Evolutionary conservation across 2,329 filamentous ascomycete genomes (phyloP), one percentile per base, ranked within the genome.

Genomic region (Amauroascus niger): DNA sequence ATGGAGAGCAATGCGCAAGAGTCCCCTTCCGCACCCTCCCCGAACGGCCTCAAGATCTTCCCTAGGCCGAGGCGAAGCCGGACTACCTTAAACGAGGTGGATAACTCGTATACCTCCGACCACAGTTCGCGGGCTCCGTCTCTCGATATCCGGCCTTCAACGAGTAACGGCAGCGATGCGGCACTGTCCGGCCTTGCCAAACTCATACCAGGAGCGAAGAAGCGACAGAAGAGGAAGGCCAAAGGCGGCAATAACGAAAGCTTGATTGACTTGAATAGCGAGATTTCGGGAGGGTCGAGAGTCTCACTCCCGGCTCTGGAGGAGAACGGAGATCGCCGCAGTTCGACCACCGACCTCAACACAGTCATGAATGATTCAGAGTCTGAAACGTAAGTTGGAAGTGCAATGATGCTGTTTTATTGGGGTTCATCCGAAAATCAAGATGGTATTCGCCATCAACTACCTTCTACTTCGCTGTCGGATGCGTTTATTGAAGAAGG

Each of bases 301-400:
- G 47, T 41, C 9, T 60, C 53, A 9, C 30, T 53, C 11, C 53
- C 53, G 9, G 18, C 28, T 6, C 14, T 53, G 40, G 53, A 55
- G 45, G 22, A 48, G 65, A 35, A 68, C 65, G 62, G 68, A 70
- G 51, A 63, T 60, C 51, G 61, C 43, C 60, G 59, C 39, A 59
- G 65, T 41, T 48, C 47, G 26, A 58, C 60, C 52, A 48, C 48
- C 14, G 49, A 59, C 24, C 43, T 40, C 49, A 76, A 73, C 61
- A 69, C 77, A 46, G 62, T 74, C 53, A 76, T 74, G 14, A 74
- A 77, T 56, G 75, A 78, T 58, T 75, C 73, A 30, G 78, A 80
- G 44, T 59, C 61, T 53, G 74, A 75, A 58, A 56, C 64, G 75
- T 78, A 69, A 14, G 49, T 52, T 32, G 16, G 30, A 4, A 14